Percentiles rank a stretch among this genome's conserved stretches.
phyloP scores from a whole-genome alignment of 148 eudicot genomes.

The Spergularia marina region DNA sequence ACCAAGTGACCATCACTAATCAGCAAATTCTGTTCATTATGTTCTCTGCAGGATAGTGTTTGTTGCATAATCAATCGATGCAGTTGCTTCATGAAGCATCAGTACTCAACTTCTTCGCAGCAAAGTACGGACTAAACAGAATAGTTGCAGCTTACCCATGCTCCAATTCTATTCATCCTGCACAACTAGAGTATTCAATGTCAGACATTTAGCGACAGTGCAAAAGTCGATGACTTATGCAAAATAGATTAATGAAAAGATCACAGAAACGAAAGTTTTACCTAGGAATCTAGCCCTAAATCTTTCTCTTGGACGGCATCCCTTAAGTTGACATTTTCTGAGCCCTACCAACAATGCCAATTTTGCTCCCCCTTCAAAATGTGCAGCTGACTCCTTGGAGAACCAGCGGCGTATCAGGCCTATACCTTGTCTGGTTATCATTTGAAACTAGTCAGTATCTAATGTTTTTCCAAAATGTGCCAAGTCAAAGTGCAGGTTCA shows the following conservation, averaged over 20 bases:
- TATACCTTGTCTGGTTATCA: slow-evolving; percentile 51
- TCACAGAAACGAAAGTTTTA: slow-evolving; percentile 10
- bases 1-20: too few species aligned
- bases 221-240: too few species aligned
- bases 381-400: slow-evolving; percentile 67
- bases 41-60: slow-evolving; percentile 70
- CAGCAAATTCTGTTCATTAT: slow-evolving; percentile 68
- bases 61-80: slow-evolving; percentile 75
- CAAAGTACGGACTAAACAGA: slow-evolving; percentile 83
- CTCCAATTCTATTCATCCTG: slow-evolving; percentile 98
- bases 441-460: too few species aligned
- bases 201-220: not conserved
- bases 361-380: slow-evolving; percentile 69
- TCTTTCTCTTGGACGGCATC: slow-evolving; percentile 74
- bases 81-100: slow-evolving; percentile 94
- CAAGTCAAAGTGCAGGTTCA: too few species aligned
- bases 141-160: slow-evolving; percentile 90
- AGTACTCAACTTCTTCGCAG: slow-evolving; percentile 75
- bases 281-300: slow-evolving; percentile 65
- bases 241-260: too few species aligned
- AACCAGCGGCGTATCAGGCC: slow-evolving; percentile 67
- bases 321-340: slow-evolving; percentile 81
- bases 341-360: slow-evolving; percentile 86
- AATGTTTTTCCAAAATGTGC: too few species aligned
- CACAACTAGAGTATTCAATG: slow-evolving; percentile 36